Evolutionary conservation across 768 basidiomycete genomes (phyloP).

Genomic region (Lentinula sp.): DNA sequence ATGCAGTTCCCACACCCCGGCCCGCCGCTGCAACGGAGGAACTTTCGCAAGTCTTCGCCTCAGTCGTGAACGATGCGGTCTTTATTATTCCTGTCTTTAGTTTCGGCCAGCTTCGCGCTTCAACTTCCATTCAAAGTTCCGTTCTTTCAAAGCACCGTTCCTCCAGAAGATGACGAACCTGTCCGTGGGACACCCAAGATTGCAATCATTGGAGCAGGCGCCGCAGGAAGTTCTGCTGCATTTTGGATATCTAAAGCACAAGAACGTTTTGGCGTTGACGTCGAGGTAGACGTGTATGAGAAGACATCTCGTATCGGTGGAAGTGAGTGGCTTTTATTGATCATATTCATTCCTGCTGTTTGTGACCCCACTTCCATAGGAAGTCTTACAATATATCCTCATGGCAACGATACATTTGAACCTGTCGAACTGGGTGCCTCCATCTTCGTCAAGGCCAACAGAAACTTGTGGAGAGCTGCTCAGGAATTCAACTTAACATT

Average conservation of each 20-base stretch:
- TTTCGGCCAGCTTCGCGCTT: slow-evolving; percentile 14
- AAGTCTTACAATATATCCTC: slow-evolving; percentile 72
- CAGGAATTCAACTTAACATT: slow-evolving; percentile 73
- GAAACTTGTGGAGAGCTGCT: slow-evolving; percentile 64
- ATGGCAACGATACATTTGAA: slow-evolving; percentile 49
- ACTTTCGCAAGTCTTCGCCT: neutral
- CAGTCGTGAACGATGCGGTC: slow-evolving; percentile 1
- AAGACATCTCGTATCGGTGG: slow-evolving; percentile 73
- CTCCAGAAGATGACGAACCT: slow-evolving; percentile 11
- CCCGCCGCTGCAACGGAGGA: neutral
- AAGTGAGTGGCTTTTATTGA: slow-evolving; percentile 45
- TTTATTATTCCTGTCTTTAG: neutral
- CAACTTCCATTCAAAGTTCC: slow-evolving; percentile 53
- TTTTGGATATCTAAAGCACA: slow-evolving; percentile 81
- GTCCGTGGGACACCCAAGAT: slow-evolving; percentile 43
- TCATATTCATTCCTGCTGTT: slow-evolving; percentile 6
- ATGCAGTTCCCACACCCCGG: neutral
- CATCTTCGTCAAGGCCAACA: slow-evolving; percentile 80
- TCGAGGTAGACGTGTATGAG: slow-evolving; percentile 85
- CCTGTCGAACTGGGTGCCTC: slow-evolving; percentile 82
- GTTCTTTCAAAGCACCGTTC: slow-evolving; percentile 38
- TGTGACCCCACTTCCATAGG: slow-evolving; percentile 35
- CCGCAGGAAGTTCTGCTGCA: slow-evolving; percentile 78
- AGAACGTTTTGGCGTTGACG: slow-evolving; percentile 60
- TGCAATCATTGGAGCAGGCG: slow-evolving; percentile 85